Evolutionary conservation across 2,329 filamentous ascomycete genomes (phyloP), one percentile per base, ranked within the genome.

Genomic region (Dothiorella sarmentorum): DNA sequence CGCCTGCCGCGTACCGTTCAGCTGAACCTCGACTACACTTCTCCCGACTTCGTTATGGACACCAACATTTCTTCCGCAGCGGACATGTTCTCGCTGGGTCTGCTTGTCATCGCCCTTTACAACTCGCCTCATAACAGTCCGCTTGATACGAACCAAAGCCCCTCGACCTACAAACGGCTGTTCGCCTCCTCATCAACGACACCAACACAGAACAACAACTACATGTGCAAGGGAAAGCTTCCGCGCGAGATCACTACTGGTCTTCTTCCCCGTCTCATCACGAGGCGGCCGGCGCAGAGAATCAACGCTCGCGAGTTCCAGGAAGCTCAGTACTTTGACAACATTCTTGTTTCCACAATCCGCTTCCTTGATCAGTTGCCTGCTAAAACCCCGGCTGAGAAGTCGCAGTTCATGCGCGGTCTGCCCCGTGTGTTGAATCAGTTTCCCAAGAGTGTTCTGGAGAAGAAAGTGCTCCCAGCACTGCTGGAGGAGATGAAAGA

Each of bases 261-360:
- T 62, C 88, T 97, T 0, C 77, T 99, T 3, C 91, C 94, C 2
- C 82, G 88, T 24, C 82, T 99, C 43, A 92, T 99, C 59, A 94
- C 93, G 0, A 83, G 94, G 62, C 81, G 91, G 58, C 91, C 94
- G 2, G 91, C 91, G 3, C 90, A 96, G 70, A 85, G 94, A 43
- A 83, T 97, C 77, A 91, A 86, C 24, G 91, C 93, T 4, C 85
- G 84, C 56, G 93, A 96, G 66, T 97, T 99, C 65, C 94, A 99
- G 69, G 85, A 97, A 72, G 95, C 91, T 68, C 87, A 90, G 64
- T 99, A 95, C 71, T 99, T 99, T 70, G 91, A 99, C 74, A 99
- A 97, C 68, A 90, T 97, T 44, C 80, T 99, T 4, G 91, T 99
- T 20, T 96, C 92, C 0, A 97, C 94, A 0, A 96, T 99, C 62